Evolutionary conservation across 768 basidiomycete genomes (phyloP), one percentile per base, ranked within the genome.

Genomic region (Lyophyllum decastes): DNA sequence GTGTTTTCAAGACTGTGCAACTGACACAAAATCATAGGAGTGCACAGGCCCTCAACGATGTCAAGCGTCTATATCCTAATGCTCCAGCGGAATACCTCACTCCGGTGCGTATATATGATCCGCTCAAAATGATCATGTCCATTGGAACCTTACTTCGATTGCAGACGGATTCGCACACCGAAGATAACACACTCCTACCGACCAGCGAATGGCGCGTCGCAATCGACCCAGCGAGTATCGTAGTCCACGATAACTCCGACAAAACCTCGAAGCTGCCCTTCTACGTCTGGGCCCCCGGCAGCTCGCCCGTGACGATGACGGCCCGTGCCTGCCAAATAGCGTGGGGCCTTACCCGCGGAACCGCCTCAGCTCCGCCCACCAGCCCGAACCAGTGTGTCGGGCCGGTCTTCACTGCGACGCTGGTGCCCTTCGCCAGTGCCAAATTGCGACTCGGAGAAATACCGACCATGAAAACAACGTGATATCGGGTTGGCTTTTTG

Each of bases 381-480:
- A 74, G 73, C 52, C 76, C 76, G 0, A 72, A 70, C 49, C 45
- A 61, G 0, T 78, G 77, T 47, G 52, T 65, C 16, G 73, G 72
- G 26, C 58, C 68, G 9, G 53, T 63, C 5, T 70, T 73, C 54
- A 64, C 68, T 43, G 76, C 72, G 41, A 77, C 72, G 30, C 62
- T 77, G 10, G 74, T 76, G 21, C 76, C 77, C 8, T 78, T 77
- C 58, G 76, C 67, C 30, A 73, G 71, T 21, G 75, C 75, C 5
- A 76, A 74, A 59, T 52, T 77, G 60, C 63, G 76, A 3, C 63
- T 78, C 25, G 76, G 77, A 22, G 77, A 78, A 49, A 71, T 78
- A 26, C 77, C 76, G 5, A 71, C 73, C 4, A 73, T 76, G 72
- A 66, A 41, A 38, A 40, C 41, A 43, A 55, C 49, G 24, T 62